These are phyloP conservation scores for Trichoderma brevicompactum DNA, from an alignment of 2,329 filamentous ascomycete species.

Conservation along the genomic window DNA sequence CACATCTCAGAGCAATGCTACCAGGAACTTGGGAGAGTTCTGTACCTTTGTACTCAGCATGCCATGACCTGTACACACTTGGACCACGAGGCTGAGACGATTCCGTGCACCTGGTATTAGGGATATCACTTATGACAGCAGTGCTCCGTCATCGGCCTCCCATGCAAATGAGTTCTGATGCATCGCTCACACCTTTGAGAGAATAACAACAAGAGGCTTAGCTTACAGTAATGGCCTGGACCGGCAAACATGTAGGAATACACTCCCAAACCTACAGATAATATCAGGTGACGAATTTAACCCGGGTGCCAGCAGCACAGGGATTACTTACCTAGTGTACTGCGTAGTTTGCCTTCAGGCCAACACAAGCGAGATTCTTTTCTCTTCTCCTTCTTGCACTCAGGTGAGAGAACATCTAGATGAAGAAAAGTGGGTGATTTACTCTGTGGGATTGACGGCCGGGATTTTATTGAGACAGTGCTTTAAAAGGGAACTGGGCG, in stretches of 20 bases:
- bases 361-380: conserved; percentile 18
- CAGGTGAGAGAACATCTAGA: background rate
- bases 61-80: background rate
- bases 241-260: background rate
- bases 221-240: too few relatives aligned
- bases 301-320: background rate
- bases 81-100: conserved; percentile 17
- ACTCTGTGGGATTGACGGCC: background rate
- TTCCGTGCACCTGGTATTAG: conserved; percentile 19
- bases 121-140: conserved; percentile 10
- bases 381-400: background rate
- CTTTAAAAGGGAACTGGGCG: background rate
- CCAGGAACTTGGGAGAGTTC: conserved; percentile 13
- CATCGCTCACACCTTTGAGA: background rate
- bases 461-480: conserved; percentile 4
- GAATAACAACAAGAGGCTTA: background rate
- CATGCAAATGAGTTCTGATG: background rate
- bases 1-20: conserved; percentile 1
- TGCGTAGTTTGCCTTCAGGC: background rate
- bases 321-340: background rate
- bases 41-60: background rate
- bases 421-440: background rate
- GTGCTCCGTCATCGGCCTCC: background rate
- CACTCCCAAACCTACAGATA: background rate
- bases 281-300: too few relatives aligned